phyloP scores from a whole-genome alignment of 2,329 filamentous ascomycete species.

The Diaporthe eres region DNA sequence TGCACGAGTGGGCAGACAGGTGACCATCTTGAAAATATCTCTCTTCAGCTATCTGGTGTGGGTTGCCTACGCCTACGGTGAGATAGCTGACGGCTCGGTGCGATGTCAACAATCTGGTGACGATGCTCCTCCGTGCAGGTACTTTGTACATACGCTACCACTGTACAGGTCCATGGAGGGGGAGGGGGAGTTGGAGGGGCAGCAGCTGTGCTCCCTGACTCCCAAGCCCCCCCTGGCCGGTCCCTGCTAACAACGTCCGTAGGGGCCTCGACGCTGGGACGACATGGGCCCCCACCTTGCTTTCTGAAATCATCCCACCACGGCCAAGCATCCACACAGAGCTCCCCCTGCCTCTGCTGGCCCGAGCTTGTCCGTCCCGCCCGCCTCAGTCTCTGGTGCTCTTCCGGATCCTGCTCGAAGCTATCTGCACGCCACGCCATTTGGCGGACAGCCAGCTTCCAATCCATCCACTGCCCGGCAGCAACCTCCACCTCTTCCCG shows the following conservation, averaged over 20 bases:
- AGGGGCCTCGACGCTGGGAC: conserved; percentile 13
- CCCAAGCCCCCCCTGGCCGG: background rate
- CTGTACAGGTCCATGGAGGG: background rate
- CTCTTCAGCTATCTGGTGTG: conserved; percentile 1
- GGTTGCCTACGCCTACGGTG: background rate
- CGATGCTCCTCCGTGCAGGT: background rate
- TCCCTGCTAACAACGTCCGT: background rate
- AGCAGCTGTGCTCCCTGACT: conserved; percentile 2
- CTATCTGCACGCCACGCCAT: conserved; percentile 14
- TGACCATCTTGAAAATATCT: conserved; percentile 14
- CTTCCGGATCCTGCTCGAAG: conserved; percentile 20
- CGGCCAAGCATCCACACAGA: conserved; percentile 18
- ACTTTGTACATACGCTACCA: background rate
- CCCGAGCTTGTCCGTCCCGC: conserved; percentile 18
- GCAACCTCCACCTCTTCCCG: conserved; percentile 13
- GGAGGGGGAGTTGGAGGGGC: conserved; percentile 35
- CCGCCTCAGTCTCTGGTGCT: background rate
- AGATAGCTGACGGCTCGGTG: background rate
- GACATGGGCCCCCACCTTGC: conserved; percentile 32
- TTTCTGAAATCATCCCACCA: conserved; percentile 26
- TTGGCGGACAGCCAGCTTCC: background rate
- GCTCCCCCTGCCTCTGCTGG: conserved; percentile 21
- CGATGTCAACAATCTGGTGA: conserved; percentile 21
- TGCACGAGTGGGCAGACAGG: conserved; percentile 30
- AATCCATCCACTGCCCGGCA: conserved; percentile 2